These are phyloP conservation scores for Phytophthora rubi DNA, from an alignment of 352 stramenopile species.

Conservation along the genomic window DNA sequence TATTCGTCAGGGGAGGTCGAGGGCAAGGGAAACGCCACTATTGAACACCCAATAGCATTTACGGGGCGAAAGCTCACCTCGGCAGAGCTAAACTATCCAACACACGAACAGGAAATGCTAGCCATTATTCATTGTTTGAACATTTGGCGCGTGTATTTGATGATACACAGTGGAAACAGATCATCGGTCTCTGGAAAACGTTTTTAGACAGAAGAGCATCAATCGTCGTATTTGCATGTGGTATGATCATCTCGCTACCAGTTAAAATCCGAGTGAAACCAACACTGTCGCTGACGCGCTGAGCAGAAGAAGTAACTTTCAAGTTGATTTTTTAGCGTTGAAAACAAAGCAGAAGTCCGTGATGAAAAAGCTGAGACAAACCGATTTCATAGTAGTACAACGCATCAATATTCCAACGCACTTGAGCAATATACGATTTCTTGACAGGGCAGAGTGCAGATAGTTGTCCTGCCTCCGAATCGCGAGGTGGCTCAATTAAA, in stretches of 20 bases:
- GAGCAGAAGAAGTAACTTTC: conserved; percentile 5
- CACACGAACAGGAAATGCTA: conserved; percentile 24
- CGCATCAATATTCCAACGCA: conserved; percentile 12
- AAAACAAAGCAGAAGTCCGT: conserved; percentile 8
- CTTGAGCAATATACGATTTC: conserved; percentile 18
- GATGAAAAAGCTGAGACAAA: background rate
- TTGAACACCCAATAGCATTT: conserved; percentile 14
- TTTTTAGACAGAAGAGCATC: conserved; percentile 12
- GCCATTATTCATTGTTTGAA: conserved; percentile 18
- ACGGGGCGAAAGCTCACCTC: conserved; percentile 9
- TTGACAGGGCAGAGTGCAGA: conserved; percentile 1
- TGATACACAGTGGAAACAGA: conserved; percentile 17
- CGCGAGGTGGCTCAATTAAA: background rate
- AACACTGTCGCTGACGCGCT: conserved; percentile 17
- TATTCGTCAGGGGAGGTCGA: conserved; percentile 5
- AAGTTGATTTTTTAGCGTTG: conserved; percentile 4
- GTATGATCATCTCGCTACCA: conserved; percentile 13
- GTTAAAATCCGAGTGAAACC: conserved; percentile 1
- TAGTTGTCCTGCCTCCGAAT: background rate
- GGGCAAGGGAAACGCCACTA: background rate
- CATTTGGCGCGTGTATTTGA: conserved; percentile 17
- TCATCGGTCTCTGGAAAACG: conserved; percentile 13
- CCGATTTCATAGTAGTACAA: conserved; percentile 2
- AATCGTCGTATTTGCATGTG: conserved; percentile 10
- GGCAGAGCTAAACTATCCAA: conserved; percentile 24